phyloP scores from a whole-genome alignment of 371 early-diverging fungal genomes.

The Coemansia sp. region DNA sequence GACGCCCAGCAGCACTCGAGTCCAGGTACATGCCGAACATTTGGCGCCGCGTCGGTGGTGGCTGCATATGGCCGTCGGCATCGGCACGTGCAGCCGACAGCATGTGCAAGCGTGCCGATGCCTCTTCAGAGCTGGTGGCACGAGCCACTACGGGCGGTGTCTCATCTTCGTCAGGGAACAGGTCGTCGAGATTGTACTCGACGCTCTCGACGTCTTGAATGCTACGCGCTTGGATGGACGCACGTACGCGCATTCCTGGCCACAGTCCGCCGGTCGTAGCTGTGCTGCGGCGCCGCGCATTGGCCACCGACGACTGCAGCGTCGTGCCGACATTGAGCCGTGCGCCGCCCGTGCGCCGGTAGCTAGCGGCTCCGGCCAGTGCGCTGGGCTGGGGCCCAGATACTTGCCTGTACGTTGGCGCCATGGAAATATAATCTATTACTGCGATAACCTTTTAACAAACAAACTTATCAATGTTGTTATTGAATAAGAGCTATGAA shows the following conservation, averaged over 20 bases:
- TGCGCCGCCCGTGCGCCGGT: not conserved
- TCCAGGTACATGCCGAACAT: constrained; percentile 54
- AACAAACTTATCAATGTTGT: not conserved
- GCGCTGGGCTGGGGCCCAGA: no score
- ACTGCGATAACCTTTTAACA: no score
- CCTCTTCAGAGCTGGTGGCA: constrained; percentile 16
- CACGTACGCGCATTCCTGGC: constrained; percentile 11
- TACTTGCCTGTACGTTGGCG: no score
- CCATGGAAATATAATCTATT: no score
- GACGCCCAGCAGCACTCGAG: constrained; percentile 55
- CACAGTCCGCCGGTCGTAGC: constrained; percentile 19
- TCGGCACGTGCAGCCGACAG: constrained; percentile 41
- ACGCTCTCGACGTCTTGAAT: constrained; percentile 25
- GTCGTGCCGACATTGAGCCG: constrained; percentile 40
- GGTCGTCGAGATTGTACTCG: constrained; percentile 40
- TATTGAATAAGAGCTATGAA: constrained; percentile 3
- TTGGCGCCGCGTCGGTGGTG: constrained; percentile 51
- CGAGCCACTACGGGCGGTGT: constrained; percentile 24
- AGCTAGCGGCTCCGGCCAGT: not conserved
- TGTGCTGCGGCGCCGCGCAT: constrained; percentile 35
- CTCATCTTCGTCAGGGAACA: constrained; percentile 32
- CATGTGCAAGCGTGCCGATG: constrained; percentile 29
- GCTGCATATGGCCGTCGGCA: constrained; percentile 32
- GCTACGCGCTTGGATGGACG: constrained; percentile 5
- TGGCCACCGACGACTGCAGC: constrained; percentile 30